These are phyloP conservation scores for Neurospora sp. DNA, from an alignment of 495 filamentous ascomycete genomes.

Conservation along the genomic window DNA sequence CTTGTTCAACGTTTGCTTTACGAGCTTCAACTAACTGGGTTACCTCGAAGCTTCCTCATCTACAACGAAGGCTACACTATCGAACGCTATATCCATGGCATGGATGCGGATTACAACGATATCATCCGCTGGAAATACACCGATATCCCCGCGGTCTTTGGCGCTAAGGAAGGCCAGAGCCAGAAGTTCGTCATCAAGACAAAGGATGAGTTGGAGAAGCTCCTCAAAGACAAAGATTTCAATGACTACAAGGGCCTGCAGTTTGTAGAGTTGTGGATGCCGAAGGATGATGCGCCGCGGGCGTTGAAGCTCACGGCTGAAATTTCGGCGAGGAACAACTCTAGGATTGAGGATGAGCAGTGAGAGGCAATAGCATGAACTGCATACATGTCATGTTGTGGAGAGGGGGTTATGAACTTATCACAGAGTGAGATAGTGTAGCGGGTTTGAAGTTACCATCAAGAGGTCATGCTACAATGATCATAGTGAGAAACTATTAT, in stretches of 20 bases:
- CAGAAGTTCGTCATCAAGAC: conserved; percentile 63
- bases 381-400: neutral
- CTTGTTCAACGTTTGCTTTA: neutral
- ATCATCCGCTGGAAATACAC: conserved; percentile 64
- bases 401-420: neutral
- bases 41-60: conserved; percentile 51
- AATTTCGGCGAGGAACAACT: conserved; percentile 51
- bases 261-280: conserved; percentile 84
- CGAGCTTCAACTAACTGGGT: neutral
- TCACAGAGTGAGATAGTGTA: neutral
- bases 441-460: neutral
- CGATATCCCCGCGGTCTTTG: conserved; percentile 58
- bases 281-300: conserved; percentile 66
- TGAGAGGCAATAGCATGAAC: neutral
- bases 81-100: conserved; percentile 66
- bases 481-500: neutral
- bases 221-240: conserved; percentile 63
- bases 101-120: conserved; percentile 73
- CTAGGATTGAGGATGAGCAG: conserved; percentile 17
- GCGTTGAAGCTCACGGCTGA: conserved; percentile 63
- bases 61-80: conserved; percentile 72
- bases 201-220: conserved; percentile 53
- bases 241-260: conserved; percentile 38
- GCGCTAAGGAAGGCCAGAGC: conserved; percentile 44
- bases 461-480: neutral